Evolutionary conservation across 257 asterid species (phyloP).

Genomic region (Linaria vulgaris): DNA sequence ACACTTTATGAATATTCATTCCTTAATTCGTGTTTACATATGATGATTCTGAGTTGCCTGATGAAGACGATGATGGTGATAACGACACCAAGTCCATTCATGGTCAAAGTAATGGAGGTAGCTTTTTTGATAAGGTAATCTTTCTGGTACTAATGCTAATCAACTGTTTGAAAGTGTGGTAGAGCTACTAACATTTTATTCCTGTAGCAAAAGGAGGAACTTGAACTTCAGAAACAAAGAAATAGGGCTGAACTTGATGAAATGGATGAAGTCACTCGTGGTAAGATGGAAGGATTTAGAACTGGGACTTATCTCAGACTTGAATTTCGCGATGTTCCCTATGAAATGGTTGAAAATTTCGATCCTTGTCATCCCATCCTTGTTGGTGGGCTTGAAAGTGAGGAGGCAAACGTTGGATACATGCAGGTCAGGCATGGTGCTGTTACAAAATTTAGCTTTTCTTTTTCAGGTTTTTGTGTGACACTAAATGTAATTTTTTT

Average conservation of each 20-base stretch:
- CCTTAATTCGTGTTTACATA: constrained; percentile 63
- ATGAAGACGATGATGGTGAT: constrained; percentile 56
- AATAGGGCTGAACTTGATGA: constrained; percentile 85
- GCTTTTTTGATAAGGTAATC: constrained; percentile 74
- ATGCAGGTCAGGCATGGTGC: constrained; percentile 72
- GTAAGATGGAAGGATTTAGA: constrained; percentile 84
- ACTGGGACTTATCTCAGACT: constrained; percentile 89
- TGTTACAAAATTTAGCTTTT: not conserved
- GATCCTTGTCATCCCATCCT: constrained; percentile 89
- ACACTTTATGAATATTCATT: constrained; percentile 23
- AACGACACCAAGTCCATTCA: constrained; percentile 43
- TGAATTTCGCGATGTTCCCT: constrained; percentile 84
- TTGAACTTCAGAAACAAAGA: constrained; percentile 75
- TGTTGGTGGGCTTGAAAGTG: constrained; percentile 89
- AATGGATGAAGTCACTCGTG: constrained; percentile 82
- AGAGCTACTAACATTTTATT: constrained; percentile 20
- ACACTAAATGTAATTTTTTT: constrained; percentile 1
- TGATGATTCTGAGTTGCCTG: constrained; percentile 56
- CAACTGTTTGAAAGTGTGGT: constrained; percentile 8
- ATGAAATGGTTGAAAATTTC: constrained; percentile 91
- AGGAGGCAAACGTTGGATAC: constrained; percentile 92
- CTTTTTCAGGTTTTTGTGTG: not conserved
- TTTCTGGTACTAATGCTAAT: constrained; percentile 18
- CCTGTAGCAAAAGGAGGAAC: constrained; percentile 78
- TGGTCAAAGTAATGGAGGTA: constrained; percentile 63